These are phyloP conservation scores for Scalesia atractyloides DNA, from an alignment of 129 eudicot species.

Conservation along the genomic window DNA sequence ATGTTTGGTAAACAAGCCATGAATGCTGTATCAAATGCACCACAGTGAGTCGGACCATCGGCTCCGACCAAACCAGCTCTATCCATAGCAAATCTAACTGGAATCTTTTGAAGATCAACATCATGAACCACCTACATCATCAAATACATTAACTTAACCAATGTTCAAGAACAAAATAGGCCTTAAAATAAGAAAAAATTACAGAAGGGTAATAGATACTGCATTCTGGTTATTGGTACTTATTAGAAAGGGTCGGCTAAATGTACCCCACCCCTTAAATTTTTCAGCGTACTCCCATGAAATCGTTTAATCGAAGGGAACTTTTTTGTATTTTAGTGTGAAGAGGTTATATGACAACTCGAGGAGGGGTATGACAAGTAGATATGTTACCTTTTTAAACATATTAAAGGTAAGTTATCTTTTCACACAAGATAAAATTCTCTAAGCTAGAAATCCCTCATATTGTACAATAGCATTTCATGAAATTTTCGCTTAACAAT, in stretches of 20 bases:
- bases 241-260: too few species aligned
- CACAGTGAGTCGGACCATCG: slow-evolving; percentile 77
- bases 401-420: neutral
- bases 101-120: slow-evolving; percentile 73
- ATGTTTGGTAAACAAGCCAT: slow-evolving; percentile 81
- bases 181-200: too few species aligned
- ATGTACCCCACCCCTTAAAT: too few species aligned
- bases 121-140: slow-evolving; percentile 61
- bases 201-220: too few species aligned
- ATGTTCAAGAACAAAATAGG: too few species aligned
- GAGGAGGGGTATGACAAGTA: too few species aligned
- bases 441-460: neutral
- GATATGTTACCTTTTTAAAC: too few species aligned
- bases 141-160: neutral
- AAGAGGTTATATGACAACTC: too few species aligned
- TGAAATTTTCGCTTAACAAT: neutral
- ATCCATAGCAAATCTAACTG: slow-evolving; percentile 63
- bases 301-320: too few species aligned
- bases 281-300: too few species aligned
- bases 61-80: slow-evolving; percentile 76
- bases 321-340: too few species aligned
- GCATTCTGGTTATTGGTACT: too few species aligned
- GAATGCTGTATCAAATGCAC: slow-evolving; percentile 67
- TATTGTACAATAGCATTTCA: neutral
- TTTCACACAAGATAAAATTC: neutral